Evolutionary conservation across 108 stramenopile species (phyloP), one percentile per base, ranked within the genome.

Genomic region (Discostella stelligeroides): DNA sequence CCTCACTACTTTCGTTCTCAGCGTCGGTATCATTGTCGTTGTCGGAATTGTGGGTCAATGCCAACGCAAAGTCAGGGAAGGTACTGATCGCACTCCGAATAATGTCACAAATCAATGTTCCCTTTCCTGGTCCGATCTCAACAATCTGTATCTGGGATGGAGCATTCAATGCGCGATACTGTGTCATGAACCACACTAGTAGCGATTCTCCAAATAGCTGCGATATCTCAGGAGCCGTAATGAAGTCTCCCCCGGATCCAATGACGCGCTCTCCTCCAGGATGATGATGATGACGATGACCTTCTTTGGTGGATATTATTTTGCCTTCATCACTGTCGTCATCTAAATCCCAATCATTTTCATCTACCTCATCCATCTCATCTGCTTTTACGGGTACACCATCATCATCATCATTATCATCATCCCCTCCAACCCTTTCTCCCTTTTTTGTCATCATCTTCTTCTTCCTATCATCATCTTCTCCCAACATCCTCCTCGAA

Each of bases 121-220:
- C 98, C 49, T 87, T 90, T 7, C 98, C 98, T 1, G 98, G 98
- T 10, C 98, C 98, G 21, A 92, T 66, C 83, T 99, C 98, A 30
- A 97, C 84, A 60, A 97, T 72, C 64, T 92, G 93, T 39, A 97
- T 75, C 30, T 66, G 58, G 4, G 58, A 55, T 21, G 96, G 96
- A 48, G 63, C 70, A 12, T 73, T 87, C 45, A 73, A 47, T 25
- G 80, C 60, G 65, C 87, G 67, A 81, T 92, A 97, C 50, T 90
- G 85, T 23, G 87, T 88, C 59, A 96, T 83, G 56, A 95, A 84
- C 97, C 97, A 99, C 51, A 99, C 82, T 21, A 92, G 81, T 12
- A 99, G 38, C 45, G 92, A 95, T 79, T 98, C 97, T 15, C 98
- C 98, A 81, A 99, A 99, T 25, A 98, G 76, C 76, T 98, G 96